Evolutionary conservation across 352 stramenopile species (phyloP).

Genomic region (Globisporangium lucens): DNA sequence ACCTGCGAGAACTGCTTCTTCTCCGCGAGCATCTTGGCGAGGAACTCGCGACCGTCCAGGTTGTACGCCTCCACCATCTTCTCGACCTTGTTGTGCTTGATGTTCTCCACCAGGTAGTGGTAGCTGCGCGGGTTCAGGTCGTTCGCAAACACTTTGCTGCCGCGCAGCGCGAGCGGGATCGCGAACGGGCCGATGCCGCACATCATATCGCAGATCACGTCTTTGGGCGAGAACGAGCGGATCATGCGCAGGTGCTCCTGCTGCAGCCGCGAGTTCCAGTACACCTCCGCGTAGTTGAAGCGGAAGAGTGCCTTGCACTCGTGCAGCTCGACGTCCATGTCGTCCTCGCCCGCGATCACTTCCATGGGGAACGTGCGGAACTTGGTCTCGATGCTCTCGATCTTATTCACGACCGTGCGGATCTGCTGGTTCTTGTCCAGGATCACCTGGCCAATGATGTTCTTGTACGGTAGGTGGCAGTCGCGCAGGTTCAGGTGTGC

Average conservation of each 20-base stretch:
- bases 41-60: conserved; percentile 91
- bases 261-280: conserved; percentile 96
- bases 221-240: conserved; percentile 46
- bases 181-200: conserved; percentile 96
- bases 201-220: conserved; percentile 94
- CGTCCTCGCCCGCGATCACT: conserved; percentile 87
- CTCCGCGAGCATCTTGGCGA: conserved; percentile 69
- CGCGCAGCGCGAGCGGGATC: conserved; percentile 88
- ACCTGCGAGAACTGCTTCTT: conserved; percentile 87
- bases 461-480: conserved; percentile 94
- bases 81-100: conserved; percentile 89
- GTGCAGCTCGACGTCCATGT: conserved; percentile 87
- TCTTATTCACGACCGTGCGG: conserved; percentile 98
- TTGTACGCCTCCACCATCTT: conserved; percentile 85
- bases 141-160: conserved; percentile 89
- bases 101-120: conserved; percentile 91
- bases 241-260: conserved; percentile 94
- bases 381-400: conserved; percentile 92
- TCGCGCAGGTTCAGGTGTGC: conserved; percentile 97
- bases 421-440: conserved; percentile 97
- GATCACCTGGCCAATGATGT: conserved; percentile 96
- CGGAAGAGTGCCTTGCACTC: conserved; percentile 92
- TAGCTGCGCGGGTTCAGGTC: conserved; percentile 92
- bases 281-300: conserved; percentile 96
- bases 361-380: conserved; percentile 98